A percentile compares a stretch with the other conserved stretches of the same genome.
These are phyloP conservation scores for Cornus florida DNA, from an alignment of 148 eudicot genomes.

Conservation along the genomic window DNA sequence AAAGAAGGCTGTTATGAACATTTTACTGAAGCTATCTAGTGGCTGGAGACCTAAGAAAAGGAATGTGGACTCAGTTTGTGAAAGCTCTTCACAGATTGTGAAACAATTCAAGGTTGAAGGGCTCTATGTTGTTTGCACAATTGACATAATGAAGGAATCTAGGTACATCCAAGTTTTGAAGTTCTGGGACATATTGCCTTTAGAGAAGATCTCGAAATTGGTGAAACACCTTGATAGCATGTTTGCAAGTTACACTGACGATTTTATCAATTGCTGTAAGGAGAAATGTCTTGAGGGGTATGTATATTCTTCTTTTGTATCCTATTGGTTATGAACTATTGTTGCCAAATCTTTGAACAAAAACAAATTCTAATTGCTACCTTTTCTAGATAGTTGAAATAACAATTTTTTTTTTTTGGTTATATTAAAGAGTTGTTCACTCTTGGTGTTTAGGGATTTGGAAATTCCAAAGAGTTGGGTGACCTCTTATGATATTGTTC, in stretches of 20 bases:
- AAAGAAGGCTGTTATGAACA: constrained; percentile 42
- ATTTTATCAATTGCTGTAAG: constrained; percentile 40
- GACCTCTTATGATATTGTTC: constrained; percentile 27
- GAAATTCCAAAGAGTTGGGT: constrained; percentile 57
- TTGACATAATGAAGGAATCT: constrained; percentile 41
- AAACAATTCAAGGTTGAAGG: constrained; percentile 58
- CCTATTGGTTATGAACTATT: too few species aligned
- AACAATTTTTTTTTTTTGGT: too few species aligned
- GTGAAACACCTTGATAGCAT: constrained; percentile 46
- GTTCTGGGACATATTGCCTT: constrained; percentile 57
- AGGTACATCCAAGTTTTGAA: constrained; percentile 45
- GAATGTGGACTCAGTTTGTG: constrained; percentile 37
- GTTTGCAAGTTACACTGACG: constrained; percentile 44
- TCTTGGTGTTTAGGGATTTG: constrained; percentile 28
- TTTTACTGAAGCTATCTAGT: constrained; percentile 46
- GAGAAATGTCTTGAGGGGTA: constrained; percentile 46
- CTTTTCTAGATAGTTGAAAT: too few species aligned
- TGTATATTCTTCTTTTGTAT: constrained; percentile 8
- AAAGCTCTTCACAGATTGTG: constrained; percentile 36
- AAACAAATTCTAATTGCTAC: too few species aligned
- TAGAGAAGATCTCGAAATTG: constrained; percentile 40
- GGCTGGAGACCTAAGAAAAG: constrained; percentile 60
- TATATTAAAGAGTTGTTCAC: too few species aligned
- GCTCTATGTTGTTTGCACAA: constrained; percentile 44
- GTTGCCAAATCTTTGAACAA: too few species aligned